Conservation (phyloP, 306 rosid species). For the Purshia tridentata region DNA sequence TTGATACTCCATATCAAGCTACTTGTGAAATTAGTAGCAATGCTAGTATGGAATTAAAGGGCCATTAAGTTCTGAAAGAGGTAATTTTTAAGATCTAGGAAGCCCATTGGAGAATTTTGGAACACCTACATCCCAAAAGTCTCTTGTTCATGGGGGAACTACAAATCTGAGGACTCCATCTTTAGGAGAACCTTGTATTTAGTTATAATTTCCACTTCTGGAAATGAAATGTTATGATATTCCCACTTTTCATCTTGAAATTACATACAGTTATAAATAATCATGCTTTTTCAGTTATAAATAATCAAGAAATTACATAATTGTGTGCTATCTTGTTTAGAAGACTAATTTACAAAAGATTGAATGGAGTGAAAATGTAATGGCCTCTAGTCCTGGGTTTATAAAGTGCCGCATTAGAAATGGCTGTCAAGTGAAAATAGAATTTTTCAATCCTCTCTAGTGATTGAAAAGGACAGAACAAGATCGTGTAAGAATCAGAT, state of each 20-base stretch:
- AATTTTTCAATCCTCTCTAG: not conserved
- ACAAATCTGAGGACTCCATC: slow-evolving; percentile 47
- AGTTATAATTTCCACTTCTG: not conserved
- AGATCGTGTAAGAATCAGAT: too few relatives aligned
- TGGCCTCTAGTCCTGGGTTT: not conserved
- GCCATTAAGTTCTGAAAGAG: slow-evolving; percentile 59
- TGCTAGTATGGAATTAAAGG: slow-evolving; percentile 62
- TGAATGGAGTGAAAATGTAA: not conserved
- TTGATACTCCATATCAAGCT: slow-evolving; percentile 38
- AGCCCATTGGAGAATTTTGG: slow-evolving; percentile 52
- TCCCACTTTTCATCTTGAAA: not conserved
- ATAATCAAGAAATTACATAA: not conserved
- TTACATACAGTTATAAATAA: not conserved
- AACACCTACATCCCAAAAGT: slow-evolving; percentile 56
- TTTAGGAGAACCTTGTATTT: slow-evolving; percentile 41
- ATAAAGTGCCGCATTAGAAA: not conserved
- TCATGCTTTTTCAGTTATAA: not conserved
- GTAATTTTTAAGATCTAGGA: slow-evolving; percentile 50
- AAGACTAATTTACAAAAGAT: not conserved
- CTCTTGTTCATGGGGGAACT: slow-evolving; percentile 44
- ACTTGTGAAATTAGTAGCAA: slow-evolving; percentile 46
- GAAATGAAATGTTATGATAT: not conserved
- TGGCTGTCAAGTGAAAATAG: too few relatives aligned
- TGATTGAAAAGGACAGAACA: not conserved
- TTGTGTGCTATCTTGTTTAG: not conserved